Evolutionary conservation across 139 green algal genomes (phyloP), one percentile per base, ranked within the genome.

Genomic region (Picochlorum sp.): DNA sequence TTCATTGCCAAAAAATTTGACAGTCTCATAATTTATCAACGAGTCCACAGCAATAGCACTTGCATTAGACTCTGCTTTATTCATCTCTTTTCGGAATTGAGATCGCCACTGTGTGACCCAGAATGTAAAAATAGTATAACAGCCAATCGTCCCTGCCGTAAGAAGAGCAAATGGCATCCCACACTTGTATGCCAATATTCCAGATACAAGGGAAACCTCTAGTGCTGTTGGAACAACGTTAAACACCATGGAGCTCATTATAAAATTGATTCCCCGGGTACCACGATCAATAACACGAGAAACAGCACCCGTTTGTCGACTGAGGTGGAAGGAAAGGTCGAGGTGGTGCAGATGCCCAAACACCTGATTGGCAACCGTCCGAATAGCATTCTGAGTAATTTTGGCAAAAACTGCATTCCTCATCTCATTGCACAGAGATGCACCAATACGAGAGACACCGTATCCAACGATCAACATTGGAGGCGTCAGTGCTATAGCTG

Each of bases 21-120:
- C 84, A 0, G 86, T 92, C 74, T 99, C 93, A 74, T 97, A 97
- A 77, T 98, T 99, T 70, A 98, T 89, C 2, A 99, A 77, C 0
- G 84, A 90, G 77, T 98, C 93, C 4, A 94, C 79, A 11, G 78
- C 81, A 2, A 81, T 75, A 11, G 75, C 77, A 60, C 74, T 74
- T 16, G 80, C 88, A 55, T 85, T 67, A 24, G 58, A 69, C 72
- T 94, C 86, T 1, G 86, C 83, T 41, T 78, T 74, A 80, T 97
- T 97, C 89, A 95, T 95, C 8, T 85, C 59, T 31, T 79, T 74
- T 34, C 92, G 73, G 73, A 97, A 96, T 47, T 81, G 59, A 1
- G 85, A 96, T 28, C 90, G 77, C 90, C 89, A 97, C 66, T 83
- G 75, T 0, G 90, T 97, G 26, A 96, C 71, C 8, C 41, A 66